A percentile compares a stretch with the other conserved stretches of the same genome.
Evolutionary conservation across 345 rosid species (phyloP).

Genomic region (Citrus trifoliata): DNA sequence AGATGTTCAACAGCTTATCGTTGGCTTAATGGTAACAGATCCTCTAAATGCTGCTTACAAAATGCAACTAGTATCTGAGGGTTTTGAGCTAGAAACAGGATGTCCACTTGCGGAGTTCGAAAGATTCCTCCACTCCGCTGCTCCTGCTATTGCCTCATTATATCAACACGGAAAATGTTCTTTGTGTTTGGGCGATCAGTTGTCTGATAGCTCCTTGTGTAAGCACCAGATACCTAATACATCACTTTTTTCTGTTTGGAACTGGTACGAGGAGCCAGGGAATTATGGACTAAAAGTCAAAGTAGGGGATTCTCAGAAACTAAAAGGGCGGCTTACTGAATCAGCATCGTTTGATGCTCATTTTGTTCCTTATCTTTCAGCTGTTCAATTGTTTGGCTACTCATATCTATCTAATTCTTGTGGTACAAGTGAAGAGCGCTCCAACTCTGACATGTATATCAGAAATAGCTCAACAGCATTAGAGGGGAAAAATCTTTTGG

Average conservation of each 20-base stretch:
- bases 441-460: not conserved
- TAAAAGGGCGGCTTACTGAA: not conserved
- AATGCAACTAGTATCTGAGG: slow-evolving; percentile 20
- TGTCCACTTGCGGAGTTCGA: slow-evolving; percentile 28
- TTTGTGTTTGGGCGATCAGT: slow-evolving; percentile 4
- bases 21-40: slow-evolving; percentile 1
- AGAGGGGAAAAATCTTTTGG: not conserved
- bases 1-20: not conserved
- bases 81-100: slow-evolving; percentile 4
- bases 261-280: slow-evolving; percentile 29
- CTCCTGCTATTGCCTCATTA: slow-evolving; percentile 17
- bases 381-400: slow-evolving; percentile 24
- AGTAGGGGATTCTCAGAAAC: slow-evolving; percentile 6
- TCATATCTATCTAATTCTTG: slow-evolving; percentile 5
- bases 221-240: slow-evolving; percentile 13
- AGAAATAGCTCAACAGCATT: not conserved
- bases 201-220: slow-evolving; percentile 4
- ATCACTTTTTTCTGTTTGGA: slow-evolving; percentile 27
- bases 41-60: slow-evolving; percentile 18
- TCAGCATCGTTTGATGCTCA: slow-evolving; percentile 18
- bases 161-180: not conserved
- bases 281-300: slow-evolving; percentile 26
- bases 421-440: not conserved
- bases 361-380: slow-evolving; percentile 33
- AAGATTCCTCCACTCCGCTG: slow-evolving; percentile 19